phyloP scores from a whole-genome alignment of 495 filamentous ascomycete species.

The Talaromyces ruber region DNA sequence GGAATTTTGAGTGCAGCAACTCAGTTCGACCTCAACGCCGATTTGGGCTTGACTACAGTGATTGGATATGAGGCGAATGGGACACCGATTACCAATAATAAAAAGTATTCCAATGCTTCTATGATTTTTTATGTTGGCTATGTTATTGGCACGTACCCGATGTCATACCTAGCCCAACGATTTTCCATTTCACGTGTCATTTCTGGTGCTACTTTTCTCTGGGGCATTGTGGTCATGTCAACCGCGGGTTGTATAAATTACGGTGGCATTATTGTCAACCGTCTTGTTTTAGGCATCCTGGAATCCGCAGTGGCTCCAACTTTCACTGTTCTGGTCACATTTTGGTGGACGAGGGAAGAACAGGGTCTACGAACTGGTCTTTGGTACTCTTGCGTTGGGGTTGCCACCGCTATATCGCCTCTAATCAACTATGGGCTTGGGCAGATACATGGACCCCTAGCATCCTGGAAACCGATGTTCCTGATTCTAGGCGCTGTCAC shows the following conservation, averaged over 20 bases:
- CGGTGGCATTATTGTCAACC: slow-evolving; percentile 33
- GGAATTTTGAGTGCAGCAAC: slow-evolving; percentile 18
- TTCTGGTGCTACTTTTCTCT: slow-evolving; percentile 9
- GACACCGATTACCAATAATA: not conserved
- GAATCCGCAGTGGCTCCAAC: slow-evolving; percentile 30
- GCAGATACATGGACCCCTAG: slow-evolving; percentile 27
- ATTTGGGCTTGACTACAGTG: not conserved
- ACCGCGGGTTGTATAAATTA: slow-evolving; percentile 38
- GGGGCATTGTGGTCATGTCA: slow-evolving; percentile 38
- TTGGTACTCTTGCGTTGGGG: slow-evolving; percentile 45
- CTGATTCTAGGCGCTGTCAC: slow-evolving; percentile 29
- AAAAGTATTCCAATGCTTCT: not conserved
- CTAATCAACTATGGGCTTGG: slow-evolving; percentile 42
- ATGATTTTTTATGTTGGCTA: slow-evolving; percentile 18
- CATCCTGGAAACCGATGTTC: slow-evolving; percentile 36
- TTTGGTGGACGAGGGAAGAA: slow-evolving; percentile 36
- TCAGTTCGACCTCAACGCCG: not conserved
- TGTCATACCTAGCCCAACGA: slow-evolving; percentile 15
- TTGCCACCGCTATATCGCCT: slow-evolving; percentile 35
- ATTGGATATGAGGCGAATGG: not conserved
- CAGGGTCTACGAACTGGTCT: slow-evolving; percentile 43
- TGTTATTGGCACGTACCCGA: slow-evolving; percentile 18
- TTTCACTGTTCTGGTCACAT: slow-evolving; percentile 18
- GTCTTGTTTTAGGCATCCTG: slow-evolving; percentile 38
- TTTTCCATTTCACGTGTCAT: not conserved